These are phyloP conservation scores for Coemansia sp. DNA, from an alignment of 192 early-diverging fungal genomes.

Conservation along the genomic window DNA sequence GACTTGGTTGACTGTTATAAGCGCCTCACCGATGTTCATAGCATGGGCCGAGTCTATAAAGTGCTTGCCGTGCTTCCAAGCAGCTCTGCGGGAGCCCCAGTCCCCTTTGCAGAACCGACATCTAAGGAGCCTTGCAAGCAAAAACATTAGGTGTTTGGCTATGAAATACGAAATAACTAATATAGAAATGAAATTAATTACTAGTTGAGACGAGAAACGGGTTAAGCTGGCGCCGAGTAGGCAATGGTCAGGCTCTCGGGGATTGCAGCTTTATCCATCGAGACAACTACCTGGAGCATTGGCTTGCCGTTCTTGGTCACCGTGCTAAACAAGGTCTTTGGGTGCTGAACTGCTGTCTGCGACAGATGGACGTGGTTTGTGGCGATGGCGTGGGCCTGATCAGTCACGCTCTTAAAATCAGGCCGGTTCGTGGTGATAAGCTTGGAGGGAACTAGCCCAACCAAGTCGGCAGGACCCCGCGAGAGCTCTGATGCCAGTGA, in stretches of 20 bases:
- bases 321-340: constrained; percentile 27
- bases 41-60: constrained; percentile 93
- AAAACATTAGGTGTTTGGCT: neutral
- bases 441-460: neutral
- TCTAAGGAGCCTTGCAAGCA: neutral
- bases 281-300: constrained; percentile 42
- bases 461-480: neutral
- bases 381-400: constrained; percentile 8
- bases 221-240: constrained; percentile 4
- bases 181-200: neutral
- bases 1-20: constrained; percentile 71
- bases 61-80: constrained; percentile 65
- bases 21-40: constrained; percentile 71
- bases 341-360: neutral
- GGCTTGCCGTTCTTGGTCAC: constrained; percentile 39
- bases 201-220: neutral
- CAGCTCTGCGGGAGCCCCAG: constrained; percentile 1
- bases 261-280: constrained; percentile 16
- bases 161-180: neutral
- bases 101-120: constrained; percentile 35
- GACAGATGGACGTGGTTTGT: constrained; percentile 8
- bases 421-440: constrained; percentile 33
- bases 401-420: constrained; percentile 32
- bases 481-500: neutral
- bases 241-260: constrained; percentile 29